A percentile compares a stretch with the other conserved stretches of the same genome.
Conservation (phyloP, 768 basidiomycete genomes). For the Mycena vulgaris region DNA sequence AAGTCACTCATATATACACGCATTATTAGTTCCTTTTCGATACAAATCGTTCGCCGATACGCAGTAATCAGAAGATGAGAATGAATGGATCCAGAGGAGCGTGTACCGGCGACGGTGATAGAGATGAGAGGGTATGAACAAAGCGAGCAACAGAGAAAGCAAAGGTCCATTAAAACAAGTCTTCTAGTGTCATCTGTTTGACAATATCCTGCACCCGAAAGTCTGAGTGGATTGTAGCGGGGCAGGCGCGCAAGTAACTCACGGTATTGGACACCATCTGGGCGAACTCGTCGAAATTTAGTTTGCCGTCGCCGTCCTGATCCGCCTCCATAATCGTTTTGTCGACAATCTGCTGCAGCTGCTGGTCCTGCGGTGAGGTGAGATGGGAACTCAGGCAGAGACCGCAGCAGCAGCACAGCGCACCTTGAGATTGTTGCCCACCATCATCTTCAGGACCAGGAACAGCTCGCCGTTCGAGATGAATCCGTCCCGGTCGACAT, state of each 20-base stretch:
- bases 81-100: constrained; percentile 21
- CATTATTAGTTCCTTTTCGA: constrained; percentile 38
- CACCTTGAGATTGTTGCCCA: constrained; percentile 98
- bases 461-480: constrained; percentile 99
- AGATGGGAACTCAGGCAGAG: constrained; percentile 19
- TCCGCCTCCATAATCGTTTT: constrained; percentile 99
- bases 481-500: constrained; percentile 97
- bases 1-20: constrained; percentile 27
- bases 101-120: constrained; percentile 24
- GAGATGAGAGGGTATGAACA: constrained; percentile 31
- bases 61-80: constrained; percentile 26
- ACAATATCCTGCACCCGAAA: constrained; percentile 84
- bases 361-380: constrained; percentile 81
- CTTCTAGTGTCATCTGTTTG: constrained; percentile 98
- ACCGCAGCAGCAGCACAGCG: constrained; percentile 31
- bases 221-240: not conserved
- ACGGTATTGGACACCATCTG: constrained; percentile 98
- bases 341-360: constrained; percentile 99
- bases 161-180: constrained; percentile 75
- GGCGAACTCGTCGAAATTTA: constrained; percentile 97
- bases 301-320: constrained; percentile 96
- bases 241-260: constrained; percentile 44
- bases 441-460: constrained; percentile 99
- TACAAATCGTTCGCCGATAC: constrained; percentile 33
- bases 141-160: constrained; percentile 19